These are phyloP conservation scores for Pleoardoris graminearum DNA, from an alignment of 2,329 filamentous ascomycete species.

Conservation along the genomic window DNA sequence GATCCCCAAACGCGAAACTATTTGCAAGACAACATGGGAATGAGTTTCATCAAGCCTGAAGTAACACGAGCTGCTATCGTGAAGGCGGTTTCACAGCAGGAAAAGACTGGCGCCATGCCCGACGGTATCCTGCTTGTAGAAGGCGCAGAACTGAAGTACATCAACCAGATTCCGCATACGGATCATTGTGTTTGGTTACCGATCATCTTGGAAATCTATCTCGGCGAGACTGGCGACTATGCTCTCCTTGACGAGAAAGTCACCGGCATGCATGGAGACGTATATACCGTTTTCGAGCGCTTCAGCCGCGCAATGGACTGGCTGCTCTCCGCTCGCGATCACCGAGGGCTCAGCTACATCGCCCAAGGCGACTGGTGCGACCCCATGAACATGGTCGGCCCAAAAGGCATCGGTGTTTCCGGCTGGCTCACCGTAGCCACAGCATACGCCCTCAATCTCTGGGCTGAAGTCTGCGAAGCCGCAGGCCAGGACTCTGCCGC, in stretches of 20 bases:
- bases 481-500: constrained; percentile 49
- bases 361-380: constrained; percentile 65
- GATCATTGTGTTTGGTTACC: constrained; percentile 64
- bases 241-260: constrained; percentile 53
- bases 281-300: constrained; percentile 58
- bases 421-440: constrained; percentile 63
- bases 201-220: constrained; percentile 58
- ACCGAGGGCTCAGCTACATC: constrained; percentile 60
- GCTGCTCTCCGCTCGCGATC: constrained; percentile 56
- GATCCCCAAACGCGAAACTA: constrained; percentile 64
- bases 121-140: constrained; percentile 60
- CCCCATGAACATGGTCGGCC: constrained; percentile 66
- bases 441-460: constrained; percentile 57
- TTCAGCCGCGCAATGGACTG: constrained; percentile 62
- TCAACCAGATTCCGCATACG: constrained; percentile 64
- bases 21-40: constrained; percentile 64
- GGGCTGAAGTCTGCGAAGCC: constrained; percentile 57
- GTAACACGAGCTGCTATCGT: constrained; percentile 56
- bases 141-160: constrained; percentile 62
- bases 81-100: constrained; percentile 58
- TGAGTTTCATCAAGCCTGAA: constrained; percentile 59
- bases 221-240: constrained; percentile 60
- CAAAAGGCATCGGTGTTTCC: constrained; percentile 61
- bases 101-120: constrained; percentile 60
- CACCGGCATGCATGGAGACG: constrained; percentile 49